Evolutionary conservation across 1,139 yeast genomes (phyloP).

Genomic region (Taphrina communis): DNA sequence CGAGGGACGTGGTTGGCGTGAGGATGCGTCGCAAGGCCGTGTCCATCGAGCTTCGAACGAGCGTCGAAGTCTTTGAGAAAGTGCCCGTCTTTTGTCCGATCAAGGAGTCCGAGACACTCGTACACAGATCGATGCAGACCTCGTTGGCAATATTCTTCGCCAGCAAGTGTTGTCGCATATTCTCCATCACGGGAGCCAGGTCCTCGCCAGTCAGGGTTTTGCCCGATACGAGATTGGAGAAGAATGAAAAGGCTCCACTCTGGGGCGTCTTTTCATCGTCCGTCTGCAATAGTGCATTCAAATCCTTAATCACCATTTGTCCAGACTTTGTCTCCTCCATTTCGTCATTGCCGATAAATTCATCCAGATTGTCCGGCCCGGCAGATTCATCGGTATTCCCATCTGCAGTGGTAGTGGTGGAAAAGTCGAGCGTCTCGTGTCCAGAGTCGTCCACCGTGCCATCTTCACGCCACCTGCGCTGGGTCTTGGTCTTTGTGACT

Average conservation of each 20-base stretch:
- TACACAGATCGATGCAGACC: constrained; percentile 63
- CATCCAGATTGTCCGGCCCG: constrained; percentile 46
- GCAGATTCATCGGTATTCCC: constrained; percentile 53
- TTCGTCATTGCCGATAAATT: constrained; percentile 53
- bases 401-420: constrained; percentile 26
- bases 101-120: constrained; percentile 64
- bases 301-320: constrained; percentile 60
- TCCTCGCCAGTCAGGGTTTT: constrained; percentile 61
- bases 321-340: constrained; percentile 57
- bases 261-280: constrained; percentile 24
- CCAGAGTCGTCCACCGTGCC: constrained; percentile 52
- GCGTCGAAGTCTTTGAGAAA: constrained; percentile 67
- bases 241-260: constrained; percentile 58
- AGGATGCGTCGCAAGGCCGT: constrained; percentile 79
- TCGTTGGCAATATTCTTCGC: constrained; percentile 62
- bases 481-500: constrained; percentile 49
- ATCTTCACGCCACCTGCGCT: constrained; percentile 59
- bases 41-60: constrained; percentile 70
- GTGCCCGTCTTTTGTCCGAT: constrained; percentile 69
- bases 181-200: constrained; percentile 54
- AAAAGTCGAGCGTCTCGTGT: constrained; percentile 51
- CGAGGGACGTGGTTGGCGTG: constrained; percentile 92
- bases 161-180: constrained; percentile 59
- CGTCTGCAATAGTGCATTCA: constrained; percentile 48
- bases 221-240: constrained; percentile 61